phyloP scores from a whole-genome alignment of 257 asterid species.

The Lycium barbarum region DNA sequence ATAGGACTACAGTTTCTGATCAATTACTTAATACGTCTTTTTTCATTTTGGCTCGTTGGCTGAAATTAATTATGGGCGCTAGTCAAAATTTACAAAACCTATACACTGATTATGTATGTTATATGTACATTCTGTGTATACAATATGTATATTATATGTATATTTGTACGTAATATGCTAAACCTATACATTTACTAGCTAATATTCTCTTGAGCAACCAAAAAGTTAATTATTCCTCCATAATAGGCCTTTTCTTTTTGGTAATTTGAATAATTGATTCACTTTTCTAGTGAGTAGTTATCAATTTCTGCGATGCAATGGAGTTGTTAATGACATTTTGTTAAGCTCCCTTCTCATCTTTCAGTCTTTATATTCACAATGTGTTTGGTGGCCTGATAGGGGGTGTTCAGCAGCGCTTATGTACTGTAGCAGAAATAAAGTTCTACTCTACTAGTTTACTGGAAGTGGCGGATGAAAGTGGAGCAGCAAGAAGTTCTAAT shows the following conservation, averaged over 20 bases:
- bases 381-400: conserved; percentile 34
- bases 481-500: conserved; percentile 33
- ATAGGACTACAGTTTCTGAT: neutral
- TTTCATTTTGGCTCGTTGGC: no score
- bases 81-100: no score
- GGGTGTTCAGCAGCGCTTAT: conserved; percentile 66
- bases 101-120: no score
- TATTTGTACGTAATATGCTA: no score
- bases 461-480: conserved; percentile 28
- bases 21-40: neutral
- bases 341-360: neutral
- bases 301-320: neutral
- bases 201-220: no score
- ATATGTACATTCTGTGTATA: no score
- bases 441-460: conserved; percentile 60
- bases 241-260: neutral
- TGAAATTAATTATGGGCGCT: no score
- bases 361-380: conserved; percentile 21
- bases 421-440: conserved; percentile 78
- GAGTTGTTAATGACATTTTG: conserved; percentile 11
- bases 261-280: neutral
- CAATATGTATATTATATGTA: no score
- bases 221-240: neutral
- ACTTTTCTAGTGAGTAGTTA: conserved; percentile 6
- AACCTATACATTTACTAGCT: no score